Evolutionary conservation across 805 yeast species (phyloP), one percentile per base, ranked within the genome.

Genomic region (Saccharomycopsis sp.): DNA sequence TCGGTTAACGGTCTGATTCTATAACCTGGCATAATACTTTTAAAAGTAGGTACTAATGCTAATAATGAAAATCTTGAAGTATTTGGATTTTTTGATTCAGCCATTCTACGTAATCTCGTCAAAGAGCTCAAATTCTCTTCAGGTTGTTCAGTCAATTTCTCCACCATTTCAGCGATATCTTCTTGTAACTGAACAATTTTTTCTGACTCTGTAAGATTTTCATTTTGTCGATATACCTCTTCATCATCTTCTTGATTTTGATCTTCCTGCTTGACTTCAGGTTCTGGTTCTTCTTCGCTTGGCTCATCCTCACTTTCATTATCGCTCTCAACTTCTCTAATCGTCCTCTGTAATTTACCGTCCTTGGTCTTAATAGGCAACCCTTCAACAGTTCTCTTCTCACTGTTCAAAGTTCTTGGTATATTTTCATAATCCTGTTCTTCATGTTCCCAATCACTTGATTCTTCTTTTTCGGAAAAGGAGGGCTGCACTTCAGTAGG

Each of bases 21-120:
- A 62, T 90, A 90, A 5, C 93, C 81, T 1, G 98, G 98, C 1
- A 93, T 79, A 38, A 93, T 74, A 45, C 82, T 74, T 55, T 85
- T 86, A 70, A 86, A 86, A 3, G 87, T 85, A 0, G 94, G 86
- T 2, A 87, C 81, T 49, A 89, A 70, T 0, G 97, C 81, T 51
- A 87, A 65, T 49, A 88, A 65, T 0, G 96, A 74, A 43, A 88
- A 68, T 61, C 84, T 83, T 29, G 79, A 66, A 2, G 85, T 79
- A 56, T 73, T 81, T 44, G 75, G 67, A 53, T 82, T 79, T 53
- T 72, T 74, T 1, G 93, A 81, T 46, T 67, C 72, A 0, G 85
- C 70, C 87, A 84, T 82, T 53, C 72, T 77, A 43, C 85, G 66
- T 40, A 85, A 68, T 58, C 89, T 75, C 2, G 83, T 71, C 9